Evolutionary conservation across 768 basidiomycete genomes (phyloP).

Genomic region (Mycena capillaripes): DNA sequence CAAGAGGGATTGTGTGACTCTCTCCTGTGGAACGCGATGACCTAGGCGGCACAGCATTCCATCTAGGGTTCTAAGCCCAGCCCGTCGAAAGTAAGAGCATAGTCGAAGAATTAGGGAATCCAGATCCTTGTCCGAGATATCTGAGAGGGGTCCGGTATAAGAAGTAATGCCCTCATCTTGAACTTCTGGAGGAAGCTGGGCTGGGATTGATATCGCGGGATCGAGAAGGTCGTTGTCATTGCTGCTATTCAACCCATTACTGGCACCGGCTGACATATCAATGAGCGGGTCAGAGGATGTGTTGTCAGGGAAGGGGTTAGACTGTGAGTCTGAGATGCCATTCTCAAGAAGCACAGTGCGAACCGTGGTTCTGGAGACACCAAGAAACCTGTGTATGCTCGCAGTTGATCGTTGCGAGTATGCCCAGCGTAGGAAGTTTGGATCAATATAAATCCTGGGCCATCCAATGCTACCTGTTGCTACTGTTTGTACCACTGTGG

Average conservation of each 20-base stretch:
- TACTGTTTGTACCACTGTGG: background rate
- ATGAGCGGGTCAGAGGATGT: conserved; percentile 3
- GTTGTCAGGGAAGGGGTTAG: conserved; percentile 32
- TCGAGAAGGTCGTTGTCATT: conserved; percentile 33
- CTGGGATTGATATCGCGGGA: conserved; percentile 21
- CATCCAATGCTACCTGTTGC: conserved; percentile 38
- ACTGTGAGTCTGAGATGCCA: conserved; percentile 37
- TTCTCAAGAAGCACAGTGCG: conserved; percentile 38
- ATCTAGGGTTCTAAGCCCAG: conserved; percentile 36
- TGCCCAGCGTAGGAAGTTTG: conserved; percentile 39
- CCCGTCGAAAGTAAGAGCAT: conserved; percentile 30
- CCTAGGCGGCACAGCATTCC: conserved; percentile 36
- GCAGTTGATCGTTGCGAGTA: conserved; percentile 37
- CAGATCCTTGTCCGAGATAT: conserved; percentile 14
- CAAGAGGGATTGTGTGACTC: conserved; percentile 26
- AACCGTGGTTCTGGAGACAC: conserved; percentile 31
- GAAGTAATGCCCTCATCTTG: conserved; percentile 6
- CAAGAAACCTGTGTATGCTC: conserved; percentile 33
- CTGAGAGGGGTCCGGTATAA: conserved; percentile 9
- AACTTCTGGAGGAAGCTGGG: conserved; percentile 12
- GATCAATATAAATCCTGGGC: conserved; percentile 45
- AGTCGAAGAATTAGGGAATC: conserved; percentile 33
- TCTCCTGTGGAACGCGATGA: conserved; percentile 25
- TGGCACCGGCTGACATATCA: background rate
- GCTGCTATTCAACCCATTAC: background rate